phyloP scores from a whole-genome alignment of 2,329 filamentous ascomycete genomes.

The Epicoccum sorghinum region DNA sequence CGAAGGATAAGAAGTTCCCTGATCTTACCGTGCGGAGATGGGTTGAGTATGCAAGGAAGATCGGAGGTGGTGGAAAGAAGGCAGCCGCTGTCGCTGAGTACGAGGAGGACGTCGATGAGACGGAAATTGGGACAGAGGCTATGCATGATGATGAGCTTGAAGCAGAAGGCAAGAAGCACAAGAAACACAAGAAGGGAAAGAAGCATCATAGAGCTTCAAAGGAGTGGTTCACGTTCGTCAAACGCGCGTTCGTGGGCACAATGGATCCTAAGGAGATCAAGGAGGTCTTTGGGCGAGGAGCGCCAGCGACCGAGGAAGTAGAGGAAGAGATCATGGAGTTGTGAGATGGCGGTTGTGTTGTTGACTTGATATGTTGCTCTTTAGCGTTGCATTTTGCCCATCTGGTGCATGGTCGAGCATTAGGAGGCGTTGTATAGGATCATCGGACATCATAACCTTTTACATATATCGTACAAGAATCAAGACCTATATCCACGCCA shows the following conservation, averaged over 20 bases:
- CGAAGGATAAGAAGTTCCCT: conserved; percentile 76
- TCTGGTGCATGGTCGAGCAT: conserved; percentile 3
- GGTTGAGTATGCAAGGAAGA: conserved; percentile 78
- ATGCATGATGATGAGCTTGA: conserved; percentile 29
- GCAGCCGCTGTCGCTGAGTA: conserved; percentile 15
- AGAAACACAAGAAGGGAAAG: conserved; percentile 60
- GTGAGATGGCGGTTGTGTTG: conserved; percentile 5
- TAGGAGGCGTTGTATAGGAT: conserved; percentile 6
- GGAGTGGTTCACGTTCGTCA: conserved; percentile 78
- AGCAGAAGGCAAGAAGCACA: conserved; percentile 49
- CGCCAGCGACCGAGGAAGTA: not conserved
- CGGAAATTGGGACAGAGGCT: conserved; percentile 27
- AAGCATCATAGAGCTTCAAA: conserved; percentile 61
- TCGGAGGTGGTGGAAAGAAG: conserved; percentile 61
- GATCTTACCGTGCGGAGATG: conserved; percentile 87
- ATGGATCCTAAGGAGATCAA: conserved; percentile 69
- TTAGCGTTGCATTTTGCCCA: conserved; percentile 17
- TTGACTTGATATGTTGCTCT: conserved; percentile 2
- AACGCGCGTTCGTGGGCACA: conserved; percentile 79
- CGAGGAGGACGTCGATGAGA: conserved; percentile 30
- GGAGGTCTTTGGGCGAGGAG: conserved; percentile 38
- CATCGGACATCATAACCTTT: not conserved
- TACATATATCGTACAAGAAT: not conserved
- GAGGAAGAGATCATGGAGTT: conserved; percentile 30
- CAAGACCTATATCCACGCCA: not conserved